A percentile compares a stretch with the other conserved stretches of the same genome.
These are phyloP conservation scores for Suillus brevipes DNA, from an alignment of 768 basidiomycete species.

Conservation along the genomic window DNA sequence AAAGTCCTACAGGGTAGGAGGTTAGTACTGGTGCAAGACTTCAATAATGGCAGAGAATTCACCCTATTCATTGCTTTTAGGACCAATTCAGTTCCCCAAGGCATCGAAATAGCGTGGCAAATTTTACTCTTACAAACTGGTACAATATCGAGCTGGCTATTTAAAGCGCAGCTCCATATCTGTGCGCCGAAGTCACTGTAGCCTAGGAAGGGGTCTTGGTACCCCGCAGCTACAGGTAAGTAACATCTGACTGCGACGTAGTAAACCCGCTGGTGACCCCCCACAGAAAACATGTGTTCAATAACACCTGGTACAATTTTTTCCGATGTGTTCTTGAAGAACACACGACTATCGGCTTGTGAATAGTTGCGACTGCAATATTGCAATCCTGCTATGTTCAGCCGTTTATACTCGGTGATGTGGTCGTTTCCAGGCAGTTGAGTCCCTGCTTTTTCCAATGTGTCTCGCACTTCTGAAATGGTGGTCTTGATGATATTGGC, in stretches of 20 bases:
- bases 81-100: constrained; percentile 6
- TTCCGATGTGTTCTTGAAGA: background rate
- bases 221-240: constrained; percentile 4
- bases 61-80: constrained; percentile 2
- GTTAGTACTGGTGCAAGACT: background rate
- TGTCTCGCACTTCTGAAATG: background rate
- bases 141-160: background rate
- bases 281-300: constrained; percentile 8
- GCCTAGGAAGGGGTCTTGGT: constrained; percentile 10
- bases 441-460: background rate
- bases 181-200: constrained; percentile 11
- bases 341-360: constrained; percentile 1
- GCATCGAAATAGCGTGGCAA: constrained; percentile 7
- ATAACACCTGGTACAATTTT: constrained; percentile 6
- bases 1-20: background rate
- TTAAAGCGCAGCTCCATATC: constrained; percentile 3
- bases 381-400: constrained; percentile 3
- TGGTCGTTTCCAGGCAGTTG: background rate
- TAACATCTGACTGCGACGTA: background rate
- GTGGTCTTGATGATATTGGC: background rate
- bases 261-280: background rate
- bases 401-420: too few species aligned
- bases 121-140: background rate
- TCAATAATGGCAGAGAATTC: background rate
- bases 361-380: constrained; percentile 4